Conservation (phyloP, 2,329 filamentous ascomycete genomes). For the Cercospora zeina region DNA sequence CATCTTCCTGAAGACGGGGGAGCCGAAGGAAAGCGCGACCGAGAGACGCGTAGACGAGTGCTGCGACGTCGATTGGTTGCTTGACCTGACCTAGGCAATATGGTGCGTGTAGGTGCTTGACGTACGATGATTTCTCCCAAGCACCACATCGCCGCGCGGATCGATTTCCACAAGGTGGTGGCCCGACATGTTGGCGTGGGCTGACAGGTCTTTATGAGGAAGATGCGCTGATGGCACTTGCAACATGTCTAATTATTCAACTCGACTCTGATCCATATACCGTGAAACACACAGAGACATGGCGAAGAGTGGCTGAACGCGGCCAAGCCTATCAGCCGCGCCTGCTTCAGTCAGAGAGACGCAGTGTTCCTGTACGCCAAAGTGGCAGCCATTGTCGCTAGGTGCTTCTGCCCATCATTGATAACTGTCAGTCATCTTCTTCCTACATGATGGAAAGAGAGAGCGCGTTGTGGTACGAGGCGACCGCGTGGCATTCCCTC, state of each 20-base stretch:
- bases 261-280: not conserved
- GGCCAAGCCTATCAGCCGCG: not conserved
- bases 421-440: too few relatives aligned
- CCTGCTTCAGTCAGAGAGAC: not conserved
- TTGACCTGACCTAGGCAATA: not conserved
- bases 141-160: conserved; percentile 41
- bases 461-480: not conserved
- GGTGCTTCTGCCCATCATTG: too few relatives aligned
- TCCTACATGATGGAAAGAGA: too few relatives aligned
- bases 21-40: conserved; percentile 18
- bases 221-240: not conserved
- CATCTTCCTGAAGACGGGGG: conserved; percentile 21
- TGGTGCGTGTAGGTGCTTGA: not conserved
- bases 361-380: not conserved
- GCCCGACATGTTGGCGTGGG: not conserved
- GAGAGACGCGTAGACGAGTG: conserved; percentile 18
- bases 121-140: not conserved
- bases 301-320: too few relatives aligned
- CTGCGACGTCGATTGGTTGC: not conserved
- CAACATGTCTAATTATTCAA: not conserved
- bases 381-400: not conserved
- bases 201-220: not conserved
- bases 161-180: conserved; percentile 32
- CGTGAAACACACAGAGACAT: not conserved
- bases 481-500: not conserved